phyloP scores from a whole-genome alignment of 1,284 basidiomycete species.

The Stygiomarasmius scandens region DNA sequence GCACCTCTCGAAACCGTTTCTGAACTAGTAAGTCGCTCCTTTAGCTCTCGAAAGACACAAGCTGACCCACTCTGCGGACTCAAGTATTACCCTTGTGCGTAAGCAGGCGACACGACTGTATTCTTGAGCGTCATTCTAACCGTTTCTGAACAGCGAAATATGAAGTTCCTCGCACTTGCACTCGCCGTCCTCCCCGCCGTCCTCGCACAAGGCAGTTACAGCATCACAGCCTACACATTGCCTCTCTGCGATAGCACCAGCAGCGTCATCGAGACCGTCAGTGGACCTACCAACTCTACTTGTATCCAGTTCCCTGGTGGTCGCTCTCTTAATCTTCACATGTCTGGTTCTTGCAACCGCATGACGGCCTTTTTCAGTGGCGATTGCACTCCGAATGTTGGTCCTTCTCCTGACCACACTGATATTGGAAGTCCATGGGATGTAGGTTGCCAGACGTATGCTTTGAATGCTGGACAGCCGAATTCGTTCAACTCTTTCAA shows the following conservation, averaged over 20 bases:
- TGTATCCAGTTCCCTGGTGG: conserved; percentile 9
- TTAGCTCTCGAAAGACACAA: too few relatives aligned
- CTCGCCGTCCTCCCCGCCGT: neutral
- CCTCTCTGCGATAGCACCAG: neutral
- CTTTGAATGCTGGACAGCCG: conserved; percentile 7
- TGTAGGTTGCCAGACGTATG: conserved; percentile 14
- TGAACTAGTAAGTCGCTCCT: too few relatives aligned
- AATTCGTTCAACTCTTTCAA: conserved; percentile 13
- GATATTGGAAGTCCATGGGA: conserved; percentile 11
- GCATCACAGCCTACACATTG: conserved; percentile 9
- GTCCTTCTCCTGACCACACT: conserved; percentile 4
- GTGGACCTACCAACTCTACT: conserved; percentile 8
- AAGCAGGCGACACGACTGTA: too few relatives aligned
- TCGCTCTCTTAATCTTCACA: conserved; percentile 3
- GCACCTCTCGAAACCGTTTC: too few relatives aligned
- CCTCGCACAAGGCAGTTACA: neutral
- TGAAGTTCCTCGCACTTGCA: conserved; percentile 2
- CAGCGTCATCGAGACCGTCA: conserved; percentile 4
- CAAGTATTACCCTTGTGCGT: too few relatives aligned
- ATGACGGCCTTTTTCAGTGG: neutral
- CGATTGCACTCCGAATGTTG: neutral
- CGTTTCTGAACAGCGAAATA: neutral
- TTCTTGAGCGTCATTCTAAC: too few relatives aligned
- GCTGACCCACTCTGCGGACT: too few relatives aligned
- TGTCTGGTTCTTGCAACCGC: conserved; percentile 1